phyloP scores from a whole-genome alignment of 2,329 filamentous ascomycete genomes.

The Fusarium brachygibbosum region DNA sequence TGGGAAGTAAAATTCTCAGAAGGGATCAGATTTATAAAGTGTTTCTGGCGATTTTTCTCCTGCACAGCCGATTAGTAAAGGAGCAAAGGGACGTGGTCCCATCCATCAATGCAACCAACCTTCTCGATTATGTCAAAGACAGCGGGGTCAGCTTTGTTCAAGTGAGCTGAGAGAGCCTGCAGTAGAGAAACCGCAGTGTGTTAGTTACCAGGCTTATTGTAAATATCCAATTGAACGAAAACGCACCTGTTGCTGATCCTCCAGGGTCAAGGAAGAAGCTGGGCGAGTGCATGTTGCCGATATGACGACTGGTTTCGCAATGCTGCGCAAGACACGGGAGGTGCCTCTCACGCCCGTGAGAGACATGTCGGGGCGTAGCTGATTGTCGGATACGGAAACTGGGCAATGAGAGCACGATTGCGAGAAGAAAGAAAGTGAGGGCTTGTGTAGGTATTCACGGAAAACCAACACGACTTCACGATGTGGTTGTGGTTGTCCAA shows the following conservation, averaged over 20 bases:
- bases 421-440: constrained; percentile 12
- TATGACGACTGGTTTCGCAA: constrained; percentile 51
- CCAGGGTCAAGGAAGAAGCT: constrained; percentile 63
- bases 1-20: constrained; percentile 97
- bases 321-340: constrained; percentile 61
- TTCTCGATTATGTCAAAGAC: constrained; percentile 93
- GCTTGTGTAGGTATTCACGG: constrained; percentile 11
- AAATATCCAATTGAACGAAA: constrained; percentile 24
- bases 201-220: constrained; percentile 32
- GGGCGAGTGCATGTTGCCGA: constrained; percentile 49
- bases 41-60: constrained; percentile 97
- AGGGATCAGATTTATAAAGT: constrained; percentile 97
- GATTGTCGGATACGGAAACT: constrained; percentile 10
- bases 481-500: constrained; percentile 28
- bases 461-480: constrained; percentile 10
- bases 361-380: constrained; percentile 59
- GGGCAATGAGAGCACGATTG: constrained; percentile 3
- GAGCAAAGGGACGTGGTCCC: no score
- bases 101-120: constrained; percentile 62
- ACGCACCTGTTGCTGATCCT: constrained; percentile 72
- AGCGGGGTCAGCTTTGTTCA: constrained; percentile 87
- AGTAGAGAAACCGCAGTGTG: constrained; percentile 12
- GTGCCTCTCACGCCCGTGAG: constrained; percentile 63
- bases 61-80: constrained; percentile 54
- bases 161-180: constrained; percentile 82